phyloP scores from a whole-genome alignment of 2,329 filamentous ascomycete species.

The Fusarium caatingaense region DNA sequence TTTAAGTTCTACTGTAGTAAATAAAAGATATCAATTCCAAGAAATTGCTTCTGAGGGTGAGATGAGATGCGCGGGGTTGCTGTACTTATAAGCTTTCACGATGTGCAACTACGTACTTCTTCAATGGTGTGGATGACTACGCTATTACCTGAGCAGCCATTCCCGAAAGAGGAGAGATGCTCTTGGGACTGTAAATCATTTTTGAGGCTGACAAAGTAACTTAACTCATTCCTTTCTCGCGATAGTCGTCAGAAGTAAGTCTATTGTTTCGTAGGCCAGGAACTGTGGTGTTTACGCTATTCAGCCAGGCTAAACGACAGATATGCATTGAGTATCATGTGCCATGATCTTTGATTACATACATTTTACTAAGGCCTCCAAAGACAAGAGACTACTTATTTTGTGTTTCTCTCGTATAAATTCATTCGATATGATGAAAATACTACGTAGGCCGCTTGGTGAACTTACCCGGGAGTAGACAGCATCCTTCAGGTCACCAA shows the following conservation, averaged over 20 bases:
- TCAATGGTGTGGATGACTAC: conserved; percentile 30
- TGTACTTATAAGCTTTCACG: conserved; percentile 33
- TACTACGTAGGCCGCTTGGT: not conserved
- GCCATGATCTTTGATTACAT: not conserved
- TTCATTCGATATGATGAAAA: not conserved
- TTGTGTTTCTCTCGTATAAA: not conserved
- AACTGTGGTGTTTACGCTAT: not conserved
- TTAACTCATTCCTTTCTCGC: not conserved
- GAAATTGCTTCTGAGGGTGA: not conserved
- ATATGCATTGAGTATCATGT: not conserved
- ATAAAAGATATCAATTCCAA: not conserved
- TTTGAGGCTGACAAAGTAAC: conserved; percentile 8
- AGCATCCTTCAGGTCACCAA: not conserved
- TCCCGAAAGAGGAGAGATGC: conserved; percentile 15
- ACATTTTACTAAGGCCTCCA: not conserved
- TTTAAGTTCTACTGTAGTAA: not conserved
- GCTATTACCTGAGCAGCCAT: conserved; percentile 19
- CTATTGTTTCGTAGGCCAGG: not conserved
- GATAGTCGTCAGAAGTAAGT: not conserved
- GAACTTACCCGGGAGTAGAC: not conserved
- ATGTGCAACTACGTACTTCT: conserved; percentile 19
- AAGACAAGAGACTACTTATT: not conserved
- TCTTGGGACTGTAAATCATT: not conserved
- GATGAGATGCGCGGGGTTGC: conserved; percentile 25
- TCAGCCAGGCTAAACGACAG: not conserved